Evolutionary conservation across 192 early-diverging fungal genomes (phyloP), one percentile per base, ranked within the genome.

Genomic region (Coemansia sp.): DNA sequence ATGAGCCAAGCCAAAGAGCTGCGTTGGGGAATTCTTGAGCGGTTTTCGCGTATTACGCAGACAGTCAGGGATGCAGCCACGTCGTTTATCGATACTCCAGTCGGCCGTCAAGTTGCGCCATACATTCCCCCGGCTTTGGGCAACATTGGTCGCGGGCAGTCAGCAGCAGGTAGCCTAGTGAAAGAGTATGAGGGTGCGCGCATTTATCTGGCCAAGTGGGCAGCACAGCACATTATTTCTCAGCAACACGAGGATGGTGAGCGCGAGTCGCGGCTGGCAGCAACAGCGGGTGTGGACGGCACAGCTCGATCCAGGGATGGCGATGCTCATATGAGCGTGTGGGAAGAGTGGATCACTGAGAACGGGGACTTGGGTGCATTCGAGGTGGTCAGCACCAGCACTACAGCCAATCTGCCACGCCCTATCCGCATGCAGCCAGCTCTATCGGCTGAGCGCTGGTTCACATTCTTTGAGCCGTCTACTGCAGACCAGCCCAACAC

Each of bases 151-250:
- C 82, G 84, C 16, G 79, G 83, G 8, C 77, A 78, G 14, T 84
- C 87, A 10, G 83, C 85, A 1, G 82, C 87, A 41, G 83, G 82
- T 22, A 75, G 71, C 41, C 72, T 86, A 1, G 87, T 88, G 35
- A 87, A 88, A n/a, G 91, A 93, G 56, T 93, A 90, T 61, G 91
- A 93, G 61, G 83, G 87, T 59, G 89, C 88, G 1, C 83, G 91
- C 9, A 80, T 93, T 9, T 93, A 88, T 59, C 71, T 91, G 23
- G 91, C 91, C 7, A 89, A 88, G 57, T 93, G 89, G 90, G 92
- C 89, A 13, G 87, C 88, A 6, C 79, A 77, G 64, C 69, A 82
- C 45, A 82, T 82, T 1, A 82, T 76, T 48, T 57, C 69, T 38
- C 73, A 82, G 68, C 79, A 82, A 51, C 70, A 82, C n/a, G 79